Percentiles rank a stretch among this genome's conserved stretches.
Conservation (phyloP, 768 basidiomycete genomes). For the Phaeotremella skinneri region DNA sequence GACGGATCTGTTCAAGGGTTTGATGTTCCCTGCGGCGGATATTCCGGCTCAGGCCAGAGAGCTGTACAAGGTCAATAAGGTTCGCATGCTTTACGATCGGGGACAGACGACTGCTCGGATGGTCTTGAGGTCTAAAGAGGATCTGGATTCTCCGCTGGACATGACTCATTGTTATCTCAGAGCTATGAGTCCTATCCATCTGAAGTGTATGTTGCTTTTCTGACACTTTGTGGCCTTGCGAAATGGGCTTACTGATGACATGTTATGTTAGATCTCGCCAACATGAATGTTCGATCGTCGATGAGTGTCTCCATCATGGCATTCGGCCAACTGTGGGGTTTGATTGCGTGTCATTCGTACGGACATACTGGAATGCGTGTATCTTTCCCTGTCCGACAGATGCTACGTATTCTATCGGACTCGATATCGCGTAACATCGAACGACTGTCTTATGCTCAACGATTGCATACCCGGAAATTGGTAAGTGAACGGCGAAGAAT, state of each 20-base stretch:
- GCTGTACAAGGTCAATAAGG: slow-evolving; percentile 72
- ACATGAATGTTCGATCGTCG: slow-evolving; percentile 78
- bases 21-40: slow-evolving; percentile 52
- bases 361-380: slow-evolving; percentile 76
- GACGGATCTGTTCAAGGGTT: slow-evolving; percentile 63
- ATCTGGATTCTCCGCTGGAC: slow-evolving; percentile 69
- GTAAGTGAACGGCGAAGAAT: slow-evolving; percentile 59
- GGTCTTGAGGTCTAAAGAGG: slow-evolving; percentile 62
- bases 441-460: slow-evolving; percentile 70
- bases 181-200: slow-evolving; percentile 84
- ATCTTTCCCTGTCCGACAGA: slow-evolving; percentile 78
- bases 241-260: slow-evolving; percentile 6
- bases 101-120: slow-evolving; percentile 70
- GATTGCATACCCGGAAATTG: slow-evolving; percentile 71
- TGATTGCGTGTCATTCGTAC: slow-evolving; percentile 75
- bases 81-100: slow-evolving; percentile 71
- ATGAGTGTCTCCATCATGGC: slow-evolving; percentile 85
- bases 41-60: slow-evolving; percentile 61
- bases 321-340: slow-evolving; percentile 75
- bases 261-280: slow-evolving; percentile 60
- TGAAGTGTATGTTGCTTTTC: slow-evolving; percentile 61
- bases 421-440: slow-evolving; percentile 77
- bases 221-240: slow-evolving; percentile 4
- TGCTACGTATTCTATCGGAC: slow-evolving; percentile 74
- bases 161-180: slow-evolving; percentile 81